A percentile compares a stretch with the other conserved stretches of the same genome.
Conservation (phyloP, 2,329 filamentous ascomycete species). For the Colletotrichum falcatum region DNA sequence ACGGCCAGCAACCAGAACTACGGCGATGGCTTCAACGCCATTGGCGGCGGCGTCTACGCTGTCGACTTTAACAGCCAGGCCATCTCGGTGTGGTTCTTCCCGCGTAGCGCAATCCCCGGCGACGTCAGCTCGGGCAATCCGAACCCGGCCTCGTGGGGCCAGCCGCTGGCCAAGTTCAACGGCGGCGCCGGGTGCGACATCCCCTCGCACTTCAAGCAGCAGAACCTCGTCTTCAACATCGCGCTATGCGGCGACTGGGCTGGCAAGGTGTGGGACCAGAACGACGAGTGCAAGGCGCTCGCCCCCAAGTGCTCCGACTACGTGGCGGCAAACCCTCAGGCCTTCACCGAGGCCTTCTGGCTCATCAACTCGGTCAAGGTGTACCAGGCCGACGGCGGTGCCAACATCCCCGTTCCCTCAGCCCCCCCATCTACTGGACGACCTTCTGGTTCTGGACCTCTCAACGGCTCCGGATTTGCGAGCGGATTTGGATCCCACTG, state of each 20-base stretch:
- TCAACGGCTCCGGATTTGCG: background rate
- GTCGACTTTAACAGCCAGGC: constrained; percentile 79
- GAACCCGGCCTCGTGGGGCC: constrained; percentile 75
- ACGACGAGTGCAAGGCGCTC: constrained; percentile 68
- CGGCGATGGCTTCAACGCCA: constrained; percentile 77
- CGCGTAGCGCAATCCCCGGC: constrained; percentile 70
- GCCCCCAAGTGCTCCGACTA: constrained; percentile 77
- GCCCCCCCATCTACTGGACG: background rate
- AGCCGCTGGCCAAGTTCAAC: constrained; percentile 75
- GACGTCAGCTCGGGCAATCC: constrained; percentile 72
- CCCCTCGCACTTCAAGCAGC: constrained; percentile 73
- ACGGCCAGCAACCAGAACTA: constrained; percentile 67
- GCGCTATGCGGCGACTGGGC: constrained; percentile 93
- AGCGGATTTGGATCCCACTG: background rate
- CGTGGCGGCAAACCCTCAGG: constrained; percentile 76
- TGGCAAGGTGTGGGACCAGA: constrained; percentile 72
- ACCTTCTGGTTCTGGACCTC: background rate
- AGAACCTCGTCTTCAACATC: constrained; percentile 85
- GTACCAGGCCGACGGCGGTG: constrained; percentile 56
- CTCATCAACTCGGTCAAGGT: constrained; percentile 78
- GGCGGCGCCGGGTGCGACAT: constrained; percentile 78
- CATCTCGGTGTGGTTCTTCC: constrained; percentile 88
- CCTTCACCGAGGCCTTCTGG: constrained; percentile 82
- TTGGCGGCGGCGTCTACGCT: constrained; percentile 77
- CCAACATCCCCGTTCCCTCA: background rate